Conservation (phyloP, 495 filamentous ascomycete genomes). For the Neurospora sp. region DNA sequence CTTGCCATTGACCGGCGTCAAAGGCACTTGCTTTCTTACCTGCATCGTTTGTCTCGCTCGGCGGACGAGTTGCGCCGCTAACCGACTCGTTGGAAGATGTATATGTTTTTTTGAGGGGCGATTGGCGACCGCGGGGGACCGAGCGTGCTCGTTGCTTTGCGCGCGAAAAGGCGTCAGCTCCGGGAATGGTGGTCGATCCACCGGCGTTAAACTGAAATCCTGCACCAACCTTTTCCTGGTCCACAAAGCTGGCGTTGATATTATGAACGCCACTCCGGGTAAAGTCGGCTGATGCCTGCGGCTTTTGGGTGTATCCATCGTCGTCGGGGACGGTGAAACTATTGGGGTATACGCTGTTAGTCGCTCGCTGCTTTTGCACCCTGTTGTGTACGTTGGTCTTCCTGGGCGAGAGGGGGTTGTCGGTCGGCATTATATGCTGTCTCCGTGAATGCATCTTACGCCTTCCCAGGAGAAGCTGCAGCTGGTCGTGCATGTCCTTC, state of each 20-base stretch:
- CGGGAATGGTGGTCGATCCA: slow-evolving; percentile 6
- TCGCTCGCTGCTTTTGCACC: slow-evolving; percentile 7
- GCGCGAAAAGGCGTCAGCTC: slow-evolving; percentile 18
- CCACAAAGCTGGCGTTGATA: slow-evolving; percentile 58
- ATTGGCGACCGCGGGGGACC: slow-evolving; percentile 26
- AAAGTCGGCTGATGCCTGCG: slow-evolving; percentile 23
- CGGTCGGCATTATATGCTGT: background rate
- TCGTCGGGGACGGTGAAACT: slow-evolving; percentile 42
- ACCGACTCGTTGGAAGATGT: slow-evolving; percentile 8
- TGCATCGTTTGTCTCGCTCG: slow-evolving; percentile 1
- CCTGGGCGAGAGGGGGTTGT: slow-evolving; percentile 1
- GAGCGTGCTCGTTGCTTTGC: slow-evolving; percentile 26
- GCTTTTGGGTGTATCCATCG: slow-evolving; percentile 18
- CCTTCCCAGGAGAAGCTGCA: slow-evolving; percentile 15
- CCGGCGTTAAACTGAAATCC: slow-evolving; percentile 38
- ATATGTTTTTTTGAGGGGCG: slow-evolving; percentile 13
- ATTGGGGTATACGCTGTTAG: slow-evolving; percentile 24
- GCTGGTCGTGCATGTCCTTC: slow-evolving; percentile 11
- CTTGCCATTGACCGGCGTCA: slow-evolving; percentile 54
- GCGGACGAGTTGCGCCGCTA: background rate
- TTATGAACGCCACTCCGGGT: slow-evolving; percentile 57
- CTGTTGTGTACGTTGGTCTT: background rate
- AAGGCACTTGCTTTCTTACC: slow-evolving; percentile 36
- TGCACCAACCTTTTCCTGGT: slow-evolving; percentile 22
- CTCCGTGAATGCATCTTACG: background rate